These are phyloP conservation scores for Wallemia mellicola DNA, from an alignment of 1,284 basidiomycete genomes.

Conservation along the genomic window DNA sequence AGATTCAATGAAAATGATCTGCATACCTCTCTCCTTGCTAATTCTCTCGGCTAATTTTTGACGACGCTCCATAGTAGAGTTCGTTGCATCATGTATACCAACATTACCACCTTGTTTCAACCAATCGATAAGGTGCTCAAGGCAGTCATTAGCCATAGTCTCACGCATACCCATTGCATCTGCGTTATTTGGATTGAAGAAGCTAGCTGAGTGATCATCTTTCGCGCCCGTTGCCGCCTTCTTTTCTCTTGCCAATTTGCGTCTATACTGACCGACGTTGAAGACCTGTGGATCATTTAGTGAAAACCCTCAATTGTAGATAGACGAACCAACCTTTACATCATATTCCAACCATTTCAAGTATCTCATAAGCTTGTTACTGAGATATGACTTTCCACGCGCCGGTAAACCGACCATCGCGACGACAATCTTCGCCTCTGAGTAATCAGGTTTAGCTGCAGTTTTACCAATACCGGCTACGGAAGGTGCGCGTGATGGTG, in stretches of 20 bases:
- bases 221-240: constrained; percentile 43
- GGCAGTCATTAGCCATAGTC: constrained; percentile 58
- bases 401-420: constrained; percentile 82
- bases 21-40: constrained; percentile 62
- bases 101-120: constrained; percentile 85
- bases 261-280: constrained; percentile 83
- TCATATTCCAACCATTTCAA: constrained; percentile 96
- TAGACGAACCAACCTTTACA: constrained; percentile 32
- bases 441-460: constrained; percentile 82
- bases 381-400: constrained; percentile 52
- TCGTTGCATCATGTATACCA: constrained; percentile 92
- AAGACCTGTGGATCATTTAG: constrained; percentile 34
- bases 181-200: constrained; percentile 65
- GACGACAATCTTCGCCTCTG: constrained; percentile 89
- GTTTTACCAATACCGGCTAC: constrained; percentile 18
- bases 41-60: constrained; percentile 52
- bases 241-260: constrained; percentile 51
- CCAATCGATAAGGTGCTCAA: constrained; percentile 87
- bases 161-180: constrained; percentile 52
- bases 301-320: background rate
- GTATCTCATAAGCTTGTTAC: constrained; percentile 55
- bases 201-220: constrained; percentile 70
- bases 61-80: constrained; percentile 49
- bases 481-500: constrained; percentile 14
- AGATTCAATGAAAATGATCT: constrained; percentile 78